Base-by-base conservation (phyloP, 129 eudicot species). In the Sambucus nigra region DNA sequence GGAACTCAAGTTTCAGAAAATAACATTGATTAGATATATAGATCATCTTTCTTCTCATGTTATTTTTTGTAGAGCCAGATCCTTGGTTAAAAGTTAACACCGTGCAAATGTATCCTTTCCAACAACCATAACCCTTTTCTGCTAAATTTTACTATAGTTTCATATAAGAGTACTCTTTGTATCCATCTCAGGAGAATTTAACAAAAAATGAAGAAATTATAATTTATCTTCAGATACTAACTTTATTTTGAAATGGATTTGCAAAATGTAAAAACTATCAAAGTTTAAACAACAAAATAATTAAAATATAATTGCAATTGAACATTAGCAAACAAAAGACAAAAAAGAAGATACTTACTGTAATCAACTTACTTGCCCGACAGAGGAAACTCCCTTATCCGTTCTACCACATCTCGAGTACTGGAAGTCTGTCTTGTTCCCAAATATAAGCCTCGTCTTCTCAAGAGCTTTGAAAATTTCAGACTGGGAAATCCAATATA, bases 361-460 rank as follows among this genome's bases (percentile, higher is more conserved):
- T 5, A 25, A 20, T 65, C 32, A 54, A 68, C 88, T 76, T 76
- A 91, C 98, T 75, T 91, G 98, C 51, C 98, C 98, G 67, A 80
- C 81, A 47, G 98, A 83, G 24, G 98, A 91, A 59, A 91, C 98
- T 72, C 98, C 98, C 72, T 79, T 91, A 75, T 91, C 98, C 55
- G 98, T 91, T 81, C 98, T 85, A 63, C 98, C 98, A 60, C 98
- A 91, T 76, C 98, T 76, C 12, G 94, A 81, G 77, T 91, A 91
- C 19, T 60, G 84, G 69, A 74, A 69, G 39, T 75, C 74, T 67
- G 85, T 91, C 69, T 64, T 85, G 41, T 82, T 89, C 58, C 95
- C 83, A 57, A 59, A 58, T 62, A 86, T 69, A 45, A 91, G 87
- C 73, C 79, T 79, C 24, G 88, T 82, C 79, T 72, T 77, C 64